Conservation (phyloP, 805 yeast genomes). For the Hanseniaspora thailandica region DNA sequence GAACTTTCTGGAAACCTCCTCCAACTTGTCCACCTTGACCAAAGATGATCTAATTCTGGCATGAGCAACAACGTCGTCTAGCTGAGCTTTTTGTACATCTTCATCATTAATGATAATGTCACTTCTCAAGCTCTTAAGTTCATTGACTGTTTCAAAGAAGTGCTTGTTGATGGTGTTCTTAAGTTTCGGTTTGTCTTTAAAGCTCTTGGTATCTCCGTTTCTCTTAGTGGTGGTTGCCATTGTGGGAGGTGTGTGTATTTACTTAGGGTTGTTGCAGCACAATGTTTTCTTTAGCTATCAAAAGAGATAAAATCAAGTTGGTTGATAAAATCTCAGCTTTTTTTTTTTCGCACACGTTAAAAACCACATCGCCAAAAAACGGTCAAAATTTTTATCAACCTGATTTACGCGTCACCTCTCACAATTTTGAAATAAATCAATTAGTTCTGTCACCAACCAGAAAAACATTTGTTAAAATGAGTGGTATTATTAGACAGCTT, state of each 20-base stretch:
- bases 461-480: neutral
- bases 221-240: neutral
- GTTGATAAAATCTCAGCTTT: neutral
- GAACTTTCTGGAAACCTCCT: conserved; percentile 2
- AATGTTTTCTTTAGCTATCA: neutral
- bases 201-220: neutral
- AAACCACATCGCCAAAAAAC: no score
- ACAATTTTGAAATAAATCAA: neutral
- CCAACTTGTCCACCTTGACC: conserved; percentile 2
- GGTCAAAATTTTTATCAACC: neutral
- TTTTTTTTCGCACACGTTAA: neutral
- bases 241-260: neutral
- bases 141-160: conserved; percentile 7
- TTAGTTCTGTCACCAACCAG: neutral
- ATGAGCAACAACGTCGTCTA: neutral
- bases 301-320: no score
- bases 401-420: neutral
- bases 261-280: no score
- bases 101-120: neutral
- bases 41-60: neutral
- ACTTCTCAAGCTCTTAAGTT: conserved; percentile 4
- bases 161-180: neutral
- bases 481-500: conserved; percentile 32
- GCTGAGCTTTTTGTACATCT: neutral
- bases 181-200: neutral